These are phyloP conservation scores for Dipteronia sinensis DNA, from an alignment of 345 rosid genomes.

Conservation along the genomic window DNA sequence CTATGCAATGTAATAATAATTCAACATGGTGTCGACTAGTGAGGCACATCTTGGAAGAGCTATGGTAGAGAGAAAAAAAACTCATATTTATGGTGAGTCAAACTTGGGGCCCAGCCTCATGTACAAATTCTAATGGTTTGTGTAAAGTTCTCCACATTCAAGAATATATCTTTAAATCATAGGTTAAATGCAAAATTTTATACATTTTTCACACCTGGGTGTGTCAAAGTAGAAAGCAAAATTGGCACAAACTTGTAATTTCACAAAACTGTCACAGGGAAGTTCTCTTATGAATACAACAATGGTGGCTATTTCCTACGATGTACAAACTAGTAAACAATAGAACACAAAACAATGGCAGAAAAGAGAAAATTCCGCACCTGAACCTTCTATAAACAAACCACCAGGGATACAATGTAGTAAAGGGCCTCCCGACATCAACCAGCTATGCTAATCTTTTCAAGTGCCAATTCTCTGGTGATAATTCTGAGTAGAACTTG, in stretches of 20 bases:
- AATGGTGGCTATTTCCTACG: conserved; percentile 9
- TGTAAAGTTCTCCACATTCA: background rate
- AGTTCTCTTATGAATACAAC: conserved; percentile 11
- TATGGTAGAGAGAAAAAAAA: no score
- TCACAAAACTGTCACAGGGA: conserved; percentile 4
- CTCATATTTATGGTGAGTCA: background rate
- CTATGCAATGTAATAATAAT: no score
- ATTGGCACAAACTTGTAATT: background rate
- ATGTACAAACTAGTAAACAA: conserved; percentile 16
- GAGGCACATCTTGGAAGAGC: background rate
- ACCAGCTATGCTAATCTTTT: conserved; percentile 40
- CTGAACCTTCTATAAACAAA: conserved; percentile 7
- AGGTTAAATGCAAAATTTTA: background rate
- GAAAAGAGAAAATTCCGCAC: background rate
- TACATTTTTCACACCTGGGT: conserved; percentile 2
- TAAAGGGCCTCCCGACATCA: conserved; percentile 17
- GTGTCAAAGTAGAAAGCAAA: background rate
- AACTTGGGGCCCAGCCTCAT: background rate
- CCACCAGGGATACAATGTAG: background rate
- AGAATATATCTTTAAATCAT: background rate
- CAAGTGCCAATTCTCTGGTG: conserved; percentile 64
- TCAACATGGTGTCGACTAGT: background rate
- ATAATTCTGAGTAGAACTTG: conserved; percentile 69
- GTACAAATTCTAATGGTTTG: background rate
- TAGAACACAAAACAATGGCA: background rate